Evolutionary conservation across 2,329 filamentous ascomycete genomes (phyloP).

Genomic region (Delphinella strobiligena): DNA sequence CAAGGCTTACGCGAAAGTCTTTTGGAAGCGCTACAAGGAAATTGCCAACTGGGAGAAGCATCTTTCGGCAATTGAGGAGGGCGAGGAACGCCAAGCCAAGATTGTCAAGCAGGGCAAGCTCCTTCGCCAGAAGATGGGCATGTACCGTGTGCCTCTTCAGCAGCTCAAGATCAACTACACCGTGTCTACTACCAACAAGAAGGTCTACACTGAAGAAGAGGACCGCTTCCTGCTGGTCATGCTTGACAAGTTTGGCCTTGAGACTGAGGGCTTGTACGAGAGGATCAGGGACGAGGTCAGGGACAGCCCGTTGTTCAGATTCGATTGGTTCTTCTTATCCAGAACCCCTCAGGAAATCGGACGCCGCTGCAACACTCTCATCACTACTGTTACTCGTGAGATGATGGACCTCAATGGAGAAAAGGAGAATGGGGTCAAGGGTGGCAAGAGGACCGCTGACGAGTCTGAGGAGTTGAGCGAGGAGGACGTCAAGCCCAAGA

Average conservation of each 20-base stretch:
- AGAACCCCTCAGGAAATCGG: constrained; percentile 87
- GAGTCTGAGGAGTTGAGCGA: constrained; percentile 63
- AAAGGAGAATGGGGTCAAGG: constrained; percentile 45
- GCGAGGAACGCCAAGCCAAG: constrained; percentile 79
- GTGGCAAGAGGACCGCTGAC: constrained; percentile 62
- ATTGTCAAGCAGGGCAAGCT: constrained; percentile 88
- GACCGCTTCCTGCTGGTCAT: constrained; percentile 91
- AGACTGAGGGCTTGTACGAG: constrained; percentile 82
- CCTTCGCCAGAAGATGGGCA: constrained; percentile 85
- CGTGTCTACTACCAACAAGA: constrained; percentile 98
- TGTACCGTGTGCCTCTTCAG: constrained; percentile 94
- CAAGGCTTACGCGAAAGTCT: constrained; percentile 82
- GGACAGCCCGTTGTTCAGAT: constrained; percentile 87
- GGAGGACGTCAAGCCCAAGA: constrained; percentile 80
- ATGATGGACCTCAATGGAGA: constrained; percentile 52
- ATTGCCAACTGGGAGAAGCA: constrained; percentile 84
- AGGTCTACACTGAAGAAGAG: constrained; percentile 97
- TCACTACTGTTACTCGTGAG: constrained; percentile 89
- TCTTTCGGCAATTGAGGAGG: constrained; percentile 78
- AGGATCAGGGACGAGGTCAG: constrained; percentile 95
- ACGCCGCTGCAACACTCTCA: constrained; percentile 80
- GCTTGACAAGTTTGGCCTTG: constrained; percentile 82
- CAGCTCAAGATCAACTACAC: constrained; percentile 99
- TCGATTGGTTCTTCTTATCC: constrained; percentile 98
- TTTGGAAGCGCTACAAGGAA: constrained; percentile 91